Base-by-base conservation (phyloP, 495 filamentous ascomycete genomes). In the Glonium stellatum region DNA sequence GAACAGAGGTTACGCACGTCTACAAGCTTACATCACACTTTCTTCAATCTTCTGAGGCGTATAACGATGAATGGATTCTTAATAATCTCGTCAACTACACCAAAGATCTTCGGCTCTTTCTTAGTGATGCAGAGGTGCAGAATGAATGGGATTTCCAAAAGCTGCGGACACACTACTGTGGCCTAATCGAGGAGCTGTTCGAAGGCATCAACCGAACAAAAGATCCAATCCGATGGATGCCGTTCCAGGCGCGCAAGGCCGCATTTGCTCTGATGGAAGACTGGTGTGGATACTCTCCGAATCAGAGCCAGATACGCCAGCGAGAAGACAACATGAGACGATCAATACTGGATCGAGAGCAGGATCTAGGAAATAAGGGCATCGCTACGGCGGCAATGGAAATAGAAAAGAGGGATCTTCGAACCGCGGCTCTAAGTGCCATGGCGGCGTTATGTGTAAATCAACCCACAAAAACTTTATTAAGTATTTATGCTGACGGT, bases 281-380 rank as follows among this genome's bases (percentile, higher is more conserved):
- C 57, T 98, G 93, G 93, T 97, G 95, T 74, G 93, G 95, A 0
- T 95, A 93, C 71, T 95, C 93, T 0, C 90, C 93, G 5, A 96
- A 97, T 70, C 91, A 92, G 67, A 73, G 76, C 35, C 87, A 91
- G 58, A 89, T 95, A 37, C 82, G 84, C 15, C 83, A 88, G 58
- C 79, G 90, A 56, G 93, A 97, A 77, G 87, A 95, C 55, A 86
- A 80, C 48, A 95, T 97, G 88, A 78, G 88, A 59, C 87, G 90
- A 65, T 87, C 86, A 21, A 78, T 90, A 49, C 83, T 93, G 31
- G 75, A 81, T n/a, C 80, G 83, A 13, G 80, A 82, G 55, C 77
- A 79, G 37, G 83, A 88, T 50, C 72, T 81, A 13, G 83, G 84
- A 9, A 89, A 90, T 64, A 79, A 86, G 64, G 84, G 84, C 5